Evolutionary conservation across 441 rosid species (phyloP).

Genomic region (Erodium moschatum): DNA sequence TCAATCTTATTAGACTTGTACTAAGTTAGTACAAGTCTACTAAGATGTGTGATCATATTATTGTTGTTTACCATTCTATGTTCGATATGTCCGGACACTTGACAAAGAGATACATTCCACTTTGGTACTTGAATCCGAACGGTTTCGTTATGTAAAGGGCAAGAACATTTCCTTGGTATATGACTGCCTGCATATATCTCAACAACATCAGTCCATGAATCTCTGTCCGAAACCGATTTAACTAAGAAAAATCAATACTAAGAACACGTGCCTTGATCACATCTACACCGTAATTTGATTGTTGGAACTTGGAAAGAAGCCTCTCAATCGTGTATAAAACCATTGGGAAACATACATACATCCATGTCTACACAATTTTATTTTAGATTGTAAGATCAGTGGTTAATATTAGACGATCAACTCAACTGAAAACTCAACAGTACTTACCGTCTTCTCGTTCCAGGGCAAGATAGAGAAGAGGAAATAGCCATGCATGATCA

Average conservation of each 20-base stretch:
- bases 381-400: no score
- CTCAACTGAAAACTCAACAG: no score
- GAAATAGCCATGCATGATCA: conserved; percentile 61
- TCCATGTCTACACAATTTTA: conserved; percentile 65
- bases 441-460: conserved; percentile 57
- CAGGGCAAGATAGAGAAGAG: conserved; percentile 57
- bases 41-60: not conserved
- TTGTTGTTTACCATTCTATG: conserved; percentile 55
- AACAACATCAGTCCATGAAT: not conserved
- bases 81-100: conserved; percentile 71
- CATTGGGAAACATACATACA: conserved; percentile 56
- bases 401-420: no score
- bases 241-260: not conserved
- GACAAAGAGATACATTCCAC: conserved; percentile 92
- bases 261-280: conserved; percentile 54
- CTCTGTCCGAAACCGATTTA: not conserved
- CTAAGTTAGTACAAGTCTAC: no score
- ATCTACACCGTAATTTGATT: conserved; percentile 47
- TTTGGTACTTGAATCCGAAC: conserved; percentile 58
- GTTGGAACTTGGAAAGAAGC: conserved; percentile 40
- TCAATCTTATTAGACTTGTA: no score
- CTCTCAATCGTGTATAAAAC: conserved; percentile 54
- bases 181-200: conserved; percentile 49
- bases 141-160: conserved; percentile 84
- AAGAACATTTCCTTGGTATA: conserved; percentile 80